These are phyloP conservation scores for Teratosphaeria viscida DNA, from an alignment of 2,329 filamentous ascomycete species.

Conservation along the genomic window DNA sequence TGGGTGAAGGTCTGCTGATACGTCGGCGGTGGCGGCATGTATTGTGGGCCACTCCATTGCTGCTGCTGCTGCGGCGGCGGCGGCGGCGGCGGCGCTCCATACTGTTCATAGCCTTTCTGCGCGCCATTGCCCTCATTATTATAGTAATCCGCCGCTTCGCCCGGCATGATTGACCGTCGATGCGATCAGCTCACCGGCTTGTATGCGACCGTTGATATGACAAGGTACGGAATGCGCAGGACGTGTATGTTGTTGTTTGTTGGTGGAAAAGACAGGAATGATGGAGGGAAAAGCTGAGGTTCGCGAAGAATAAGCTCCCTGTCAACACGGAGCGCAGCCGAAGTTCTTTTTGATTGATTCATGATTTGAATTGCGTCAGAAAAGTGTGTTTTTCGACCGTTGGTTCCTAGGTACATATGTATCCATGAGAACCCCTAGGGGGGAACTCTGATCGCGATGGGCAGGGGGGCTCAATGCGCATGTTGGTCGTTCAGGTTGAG, in stretches of 20 bases:
- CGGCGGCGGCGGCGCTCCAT: no score
- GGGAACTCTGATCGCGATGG: no score
- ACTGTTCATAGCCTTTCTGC: constrained; percentile 4
- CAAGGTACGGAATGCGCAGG: no score
- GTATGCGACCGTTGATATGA: neutral
- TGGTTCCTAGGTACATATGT: no score
- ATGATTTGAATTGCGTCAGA: no score
- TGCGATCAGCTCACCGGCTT: neutral
- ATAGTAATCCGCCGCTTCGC: constrained; percentile 13
- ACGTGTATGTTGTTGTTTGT: neutral
- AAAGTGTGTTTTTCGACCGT: no score
- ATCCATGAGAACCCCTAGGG: no score
- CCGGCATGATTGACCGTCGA: constrained; percentile 4
- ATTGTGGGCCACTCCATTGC: constrained; percentile 7
- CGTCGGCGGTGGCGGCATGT: constrained; percentile 26
- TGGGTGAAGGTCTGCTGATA: constrained; percentile 28
- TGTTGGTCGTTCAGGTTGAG: no score
- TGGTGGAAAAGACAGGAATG: neutral
- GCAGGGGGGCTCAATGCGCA: no score
- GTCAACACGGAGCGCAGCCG: no score
- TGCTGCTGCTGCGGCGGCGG: constrained; percentile 3
- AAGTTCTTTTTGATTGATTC: no score
- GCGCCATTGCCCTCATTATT: constrained; percentile 1
- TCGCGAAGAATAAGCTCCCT: neutral
- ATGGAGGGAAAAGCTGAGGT: neutral